Percentiles rank a stretch among this genome's conserved stretches.
Conservation (phyloP, 345 rosid species). For the Camelina laxa region DNA sequence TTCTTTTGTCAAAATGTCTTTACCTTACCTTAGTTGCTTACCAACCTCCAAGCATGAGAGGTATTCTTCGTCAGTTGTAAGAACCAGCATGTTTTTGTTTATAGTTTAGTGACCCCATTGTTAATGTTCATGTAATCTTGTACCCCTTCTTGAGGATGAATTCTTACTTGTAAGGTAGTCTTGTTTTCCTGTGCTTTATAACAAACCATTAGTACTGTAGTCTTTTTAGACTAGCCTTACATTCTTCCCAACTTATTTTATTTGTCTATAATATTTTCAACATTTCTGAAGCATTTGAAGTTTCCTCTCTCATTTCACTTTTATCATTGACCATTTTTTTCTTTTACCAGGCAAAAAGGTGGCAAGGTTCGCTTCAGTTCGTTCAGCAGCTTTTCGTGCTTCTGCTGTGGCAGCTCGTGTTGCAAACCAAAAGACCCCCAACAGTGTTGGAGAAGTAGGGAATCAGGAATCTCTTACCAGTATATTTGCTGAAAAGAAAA, state of each 20-base stretch:
- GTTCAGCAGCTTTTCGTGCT: conserved; percentile 71
- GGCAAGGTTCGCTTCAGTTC: conserved; percentile 70
- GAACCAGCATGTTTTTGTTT: neutral
- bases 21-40: conserved; percentile 24
- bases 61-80: conserved; percentile 4
- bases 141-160: neutral
- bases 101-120: neutral
- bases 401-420: conserved; percentile 64
- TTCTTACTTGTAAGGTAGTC: neutral
- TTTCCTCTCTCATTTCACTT: conserved; percentile 22
- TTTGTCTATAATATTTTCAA: conserved; percentile 6
- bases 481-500: conserved; percentile 37
- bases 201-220: neutral
- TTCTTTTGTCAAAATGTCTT: conserved; percentile 36
- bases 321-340: neutral
- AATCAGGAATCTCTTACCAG: conserved; percentile 40
- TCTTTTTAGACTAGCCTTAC: neutral
- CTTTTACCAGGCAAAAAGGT: conserved; percentile 30
- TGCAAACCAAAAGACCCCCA: conserved; percentile 34
- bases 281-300: conserved; percentile 14
- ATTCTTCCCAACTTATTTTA: neutral
- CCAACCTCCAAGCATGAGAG: conserved; percentile 32
- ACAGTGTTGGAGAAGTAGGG: conserved; percentile 43
- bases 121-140: neutral
- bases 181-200: neutral